phyloP scores from a whole-genome alignment of 2,329 filamentous ascomycete genomes.

The Colletotrichum limetticola region DNA sequence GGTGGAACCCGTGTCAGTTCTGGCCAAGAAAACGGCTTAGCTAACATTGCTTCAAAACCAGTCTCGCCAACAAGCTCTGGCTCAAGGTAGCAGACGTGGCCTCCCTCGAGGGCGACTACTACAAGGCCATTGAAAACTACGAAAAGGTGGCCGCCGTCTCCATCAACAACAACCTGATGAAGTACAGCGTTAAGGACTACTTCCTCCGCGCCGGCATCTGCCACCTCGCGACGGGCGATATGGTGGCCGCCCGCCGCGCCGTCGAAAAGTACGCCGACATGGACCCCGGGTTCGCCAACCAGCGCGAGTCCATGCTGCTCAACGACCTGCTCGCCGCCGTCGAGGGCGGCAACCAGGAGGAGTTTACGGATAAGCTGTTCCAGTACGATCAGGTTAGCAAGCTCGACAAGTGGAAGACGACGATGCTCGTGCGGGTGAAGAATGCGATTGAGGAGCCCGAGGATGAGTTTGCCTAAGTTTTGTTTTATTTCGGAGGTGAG shows the following conservation, averaged over 20 bases:
- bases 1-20: constrained; percentile 47
- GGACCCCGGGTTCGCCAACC: constrained; percentile 79
- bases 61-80: constrained; percentile 91
- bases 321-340: constrained; percentile 80
- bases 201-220: constrained; percentile 94
- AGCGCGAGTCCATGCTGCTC: constrained; percentile 85
- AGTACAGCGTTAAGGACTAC: constrained; percentile 95
- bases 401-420: constrained; percentile 97
- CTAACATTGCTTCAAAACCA: constrained; percentile 44
- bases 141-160: constrained; percentile 84
- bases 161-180: constrained; percentile 91
- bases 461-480: constrained; percentile 53
- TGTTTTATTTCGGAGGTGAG: not conserved
- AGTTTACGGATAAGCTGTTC: constrained; percentile 87
- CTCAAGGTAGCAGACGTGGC: constrained; percentile 92
- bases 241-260: constrained; percentile 81
- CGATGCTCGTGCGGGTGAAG: constrained; percentile 84
- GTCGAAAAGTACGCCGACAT: constrained; percentile 84
- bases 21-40: not conserved
- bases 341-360: constrained; percentile 81
- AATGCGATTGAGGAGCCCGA: constrained; percentile 74
- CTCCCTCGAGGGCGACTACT: constrained; percentile 85
- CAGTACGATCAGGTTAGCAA: constrained; percentile 93
- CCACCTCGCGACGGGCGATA: constrained; percentile 78
- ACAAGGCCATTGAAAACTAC: constrained; percentile 82